Evolutionary conservation across 225 moss, liverwort and hornwort genomes (phyloP).

Genomic region (Physcomitrellopsis africana): DNA sequence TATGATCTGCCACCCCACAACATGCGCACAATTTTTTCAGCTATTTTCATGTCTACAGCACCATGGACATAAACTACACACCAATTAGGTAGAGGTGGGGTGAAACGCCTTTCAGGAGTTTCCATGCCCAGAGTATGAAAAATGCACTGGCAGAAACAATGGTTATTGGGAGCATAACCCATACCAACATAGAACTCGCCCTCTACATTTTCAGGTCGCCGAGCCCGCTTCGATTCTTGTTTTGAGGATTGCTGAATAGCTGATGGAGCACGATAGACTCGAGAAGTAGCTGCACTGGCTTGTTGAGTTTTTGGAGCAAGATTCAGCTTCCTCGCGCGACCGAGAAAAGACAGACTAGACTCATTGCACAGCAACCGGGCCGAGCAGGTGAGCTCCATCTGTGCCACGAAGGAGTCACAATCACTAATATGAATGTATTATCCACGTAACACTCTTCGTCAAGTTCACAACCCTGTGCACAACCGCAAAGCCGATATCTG

Average conservation of each 20-base stretch:
- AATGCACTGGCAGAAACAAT: not conserved
- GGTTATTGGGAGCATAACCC: not conserved
- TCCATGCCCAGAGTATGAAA: not conserved
- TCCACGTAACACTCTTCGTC: not conserved
- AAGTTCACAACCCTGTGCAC: not conserved
- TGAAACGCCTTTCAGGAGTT: not conserved
- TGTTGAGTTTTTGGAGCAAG: not conserved
- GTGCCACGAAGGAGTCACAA: not conserved
- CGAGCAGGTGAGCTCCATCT: conserved; percentile 40
- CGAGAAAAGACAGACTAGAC: conserved; percentile 19
- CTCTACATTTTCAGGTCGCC: conserved; percentile 41
- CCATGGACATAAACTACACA: not conserved
- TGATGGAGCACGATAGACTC: not conserved
- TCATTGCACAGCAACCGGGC: conserved; percentile 28
- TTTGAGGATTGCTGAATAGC: conserved; percentile 27
- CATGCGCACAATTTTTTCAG: not conserved
- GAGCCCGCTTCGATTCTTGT: conserved; percentile 36
- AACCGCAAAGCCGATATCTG: too few species aligned
- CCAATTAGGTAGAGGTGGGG: not conserved
- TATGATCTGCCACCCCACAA: conserved; percentile 52
- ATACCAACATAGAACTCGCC: conserved; percentile 57
- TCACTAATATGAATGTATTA: not conserved
- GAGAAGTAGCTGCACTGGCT: not conserved
- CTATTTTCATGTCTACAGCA: not conserved
- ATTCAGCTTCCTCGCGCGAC: conserved; percentile 1